These are phyloP conservation scores for Pseudogymnoascus sp. DNA, from an alignment of 2,329 filamentous ascomycete genomes.

Conservation along the genomic window DNA sequence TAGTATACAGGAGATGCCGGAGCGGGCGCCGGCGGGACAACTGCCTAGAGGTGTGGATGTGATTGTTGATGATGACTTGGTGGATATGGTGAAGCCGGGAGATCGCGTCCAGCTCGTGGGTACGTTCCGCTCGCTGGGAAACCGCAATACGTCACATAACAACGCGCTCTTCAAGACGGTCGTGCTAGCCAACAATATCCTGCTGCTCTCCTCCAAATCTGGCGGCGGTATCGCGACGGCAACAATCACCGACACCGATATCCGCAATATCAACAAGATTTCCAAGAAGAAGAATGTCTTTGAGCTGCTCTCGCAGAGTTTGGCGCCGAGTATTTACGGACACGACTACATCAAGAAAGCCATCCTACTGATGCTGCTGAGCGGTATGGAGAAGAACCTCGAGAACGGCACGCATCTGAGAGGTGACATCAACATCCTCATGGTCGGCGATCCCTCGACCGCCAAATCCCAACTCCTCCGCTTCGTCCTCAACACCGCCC, in stretches of 20 bases:
- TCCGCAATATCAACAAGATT: conserved; percentile 97
- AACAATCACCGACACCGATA: conserved; percentile 90
- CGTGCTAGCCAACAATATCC: conserved; percentile 89
- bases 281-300: conserved; percentile 92
- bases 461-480: conserved; percentile 97
- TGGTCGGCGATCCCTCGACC: conserved; percentile 97
- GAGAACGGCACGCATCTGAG: conserved; percentile 96
- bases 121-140: conserved; percentile 88
- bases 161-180: conserved; percentile 93
- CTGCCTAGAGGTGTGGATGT: conserved; percentile 93
- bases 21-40: conserved; percentile 90
- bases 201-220: conserved; percentile 90
- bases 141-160: conserved; percentile 82
- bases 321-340: conserved; percentile 93
- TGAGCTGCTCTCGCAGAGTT: conserved; percentile 83
- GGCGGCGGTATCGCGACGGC: conserved; percentile 89
- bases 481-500: conserved; percentile 95
- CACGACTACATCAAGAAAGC: conserved; percentile 98
- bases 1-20: conserved; percentile 98
- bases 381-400: conserved; percentile 96
- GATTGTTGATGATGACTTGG: conserved; percentile 91
- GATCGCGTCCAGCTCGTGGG: conserved; percentile 97
- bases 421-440: conserved; percentile 98
- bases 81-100: conserved; percentile 89
- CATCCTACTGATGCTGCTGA: conserved; percentile 87